phyloP scores from a whole-genome alignment of 2,329 filamentous ascomycete genomes.

The Colletotrichum sansevieriae region DNA sequence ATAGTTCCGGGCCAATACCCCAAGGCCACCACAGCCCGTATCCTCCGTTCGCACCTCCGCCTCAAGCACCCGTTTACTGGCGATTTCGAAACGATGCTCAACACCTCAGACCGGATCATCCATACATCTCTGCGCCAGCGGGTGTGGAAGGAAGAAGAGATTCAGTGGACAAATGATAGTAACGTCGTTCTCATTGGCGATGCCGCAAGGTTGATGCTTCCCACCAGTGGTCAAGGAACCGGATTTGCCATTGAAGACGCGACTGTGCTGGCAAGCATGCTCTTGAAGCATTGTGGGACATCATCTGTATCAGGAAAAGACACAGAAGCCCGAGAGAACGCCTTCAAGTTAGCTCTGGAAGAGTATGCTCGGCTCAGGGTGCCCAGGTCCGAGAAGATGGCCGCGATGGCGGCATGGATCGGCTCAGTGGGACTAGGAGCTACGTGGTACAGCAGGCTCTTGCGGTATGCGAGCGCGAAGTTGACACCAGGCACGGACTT shows the following conservation, averaged over 20 bases:
- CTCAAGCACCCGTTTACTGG: conserved; percentile 44
- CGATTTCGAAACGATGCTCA: conserved; percentile 42
- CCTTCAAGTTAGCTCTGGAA: conserved; percentile 38
- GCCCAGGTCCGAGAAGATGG: conserved; percentile 45
- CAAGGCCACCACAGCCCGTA: conserved; percentile 7
- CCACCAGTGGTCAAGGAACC: conserved; percentile 46
- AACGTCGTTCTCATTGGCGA: conserved; percentile 45
- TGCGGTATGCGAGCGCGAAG: conserved; percentile 36
- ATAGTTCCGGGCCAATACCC: conserved; percentile 31
- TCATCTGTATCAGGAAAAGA: neutral
- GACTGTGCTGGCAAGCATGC: conserved; percentile 43
- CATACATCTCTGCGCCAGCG: conserved; percentile 45
- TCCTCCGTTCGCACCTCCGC: conserved; percentile 23
- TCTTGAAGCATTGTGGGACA: conserved; percentile 29
- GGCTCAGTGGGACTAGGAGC: conserved; percentile 40
- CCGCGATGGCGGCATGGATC: conserved; percentile 38
- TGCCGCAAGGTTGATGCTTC: conserved; percentile 45
- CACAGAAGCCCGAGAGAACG: neutral
- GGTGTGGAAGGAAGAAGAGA: conserved; percentile 45
- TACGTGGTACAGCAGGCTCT: conserved; percentile 41
- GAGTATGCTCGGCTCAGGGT: conserved; percentile 43
- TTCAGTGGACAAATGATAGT: conserved; percentile 39
- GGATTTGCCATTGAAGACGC: conserved; percentile 47
- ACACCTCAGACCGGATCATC: conserved; percentile 45
- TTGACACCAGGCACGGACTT: conserved; percentile 25